Evolutionary conservation across 1,139 yeast genomes (phyloP).

Genomic region (Debaryomyces sp.): DNA sequence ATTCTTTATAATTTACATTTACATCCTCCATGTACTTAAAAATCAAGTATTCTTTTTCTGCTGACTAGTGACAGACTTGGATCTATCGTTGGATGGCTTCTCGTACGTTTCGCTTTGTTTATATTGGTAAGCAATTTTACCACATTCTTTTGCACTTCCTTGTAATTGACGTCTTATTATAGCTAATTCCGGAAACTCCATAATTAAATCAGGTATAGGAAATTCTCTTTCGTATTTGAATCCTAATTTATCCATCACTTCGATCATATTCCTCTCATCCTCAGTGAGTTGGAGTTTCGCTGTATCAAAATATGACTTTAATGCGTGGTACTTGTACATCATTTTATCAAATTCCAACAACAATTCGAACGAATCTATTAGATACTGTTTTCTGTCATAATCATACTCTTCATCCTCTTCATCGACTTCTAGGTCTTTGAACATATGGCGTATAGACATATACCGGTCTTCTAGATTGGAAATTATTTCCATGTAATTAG

Average conservation of each 20-base stretch:
- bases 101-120: constrained; percentile 1
- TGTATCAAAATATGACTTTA: constrained; percentile 17
- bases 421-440: constrained; percentile 13
- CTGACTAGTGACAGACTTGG: background rate
- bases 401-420: constrained; percentile 11
- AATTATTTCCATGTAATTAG: constrained; percentile 22
- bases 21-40: background rate
- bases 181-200: constrained; percentile 25
- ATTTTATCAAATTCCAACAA: constrained; percentile 27
- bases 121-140: constrained; percentile 21
- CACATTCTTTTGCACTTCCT: constrained; percentile 38
- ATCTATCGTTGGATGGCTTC: background rate
- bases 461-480: constrained; percentile 13
- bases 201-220: constrained; percentile 24
- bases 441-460: constrained; percentile 15
- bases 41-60: background rate
- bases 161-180: constrained; percentile 30
- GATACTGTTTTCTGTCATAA: constrained; percentile 2
- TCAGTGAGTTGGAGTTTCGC: constrained; percentile 9
- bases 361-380: constrained; percentile 19
- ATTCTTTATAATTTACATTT: background rate
- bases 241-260: constrained; percentile 15
- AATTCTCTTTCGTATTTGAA: constrained; percentile 22
- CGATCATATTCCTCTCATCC: constrained; percentile 10
- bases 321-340: constrained; percentile 25